phyloP scores from a whole-genome alignment of 2,329 filamentous ascomycete genomes.

The Colletotrichum orbiculare region DNA sequence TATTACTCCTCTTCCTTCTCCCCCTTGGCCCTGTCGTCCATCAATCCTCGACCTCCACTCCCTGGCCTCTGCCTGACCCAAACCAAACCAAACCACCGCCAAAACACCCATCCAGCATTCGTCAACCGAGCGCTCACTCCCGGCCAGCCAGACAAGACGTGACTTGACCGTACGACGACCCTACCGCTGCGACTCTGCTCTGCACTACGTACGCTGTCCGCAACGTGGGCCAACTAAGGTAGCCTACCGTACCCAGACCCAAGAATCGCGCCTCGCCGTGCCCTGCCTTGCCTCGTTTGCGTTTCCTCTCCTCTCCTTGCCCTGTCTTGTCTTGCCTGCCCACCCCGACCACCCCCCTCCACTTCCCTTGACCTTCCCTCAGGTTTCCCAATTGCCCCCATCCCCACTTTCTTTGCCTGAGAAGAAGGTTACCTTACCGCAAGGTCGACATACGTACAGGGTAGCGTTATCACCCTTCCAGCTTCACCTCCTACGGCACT shows the following conservation, averaged over 20 bases:
- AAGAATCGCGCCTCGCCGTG: background rate
- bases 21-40: conserved; percentile 10
- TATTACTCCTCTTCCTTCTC: background rate
- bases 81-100: background rate
- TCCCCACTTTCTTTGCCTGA: conserved; percentile 37
- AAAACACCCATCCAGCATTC: background rate
- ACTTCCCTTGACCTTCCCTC: conserved; percentile 33
- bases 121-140: conserved; percentile 12
- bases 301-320: no score
- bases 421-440: conserved; percentile 27
- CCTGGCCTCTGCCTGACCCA: conserved; percentile 11
- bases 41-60: background rate
- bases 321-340: conserved; percentile 2
- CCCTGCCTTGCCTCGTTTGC: no score
- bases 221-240: background rate
- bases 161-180: conserved; percentile 26
- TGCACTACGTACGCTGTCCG: background rate
- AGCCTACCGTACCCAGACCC: background rate
- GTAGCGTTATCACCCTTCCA: conserved; percentile 38
- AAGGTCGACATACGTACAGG: conserved; percentile 27
- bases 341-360: conserved; percentile 33
- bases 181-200: conserved; percentile 29
- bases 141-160: conserved; percentile 17
- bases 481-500: conserved; percentile 50
- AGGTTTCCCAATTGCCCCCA: conserved; percentile 36